Conservation (phyloP, 345 rosid species). For the Sonneratia alba region DNA sequence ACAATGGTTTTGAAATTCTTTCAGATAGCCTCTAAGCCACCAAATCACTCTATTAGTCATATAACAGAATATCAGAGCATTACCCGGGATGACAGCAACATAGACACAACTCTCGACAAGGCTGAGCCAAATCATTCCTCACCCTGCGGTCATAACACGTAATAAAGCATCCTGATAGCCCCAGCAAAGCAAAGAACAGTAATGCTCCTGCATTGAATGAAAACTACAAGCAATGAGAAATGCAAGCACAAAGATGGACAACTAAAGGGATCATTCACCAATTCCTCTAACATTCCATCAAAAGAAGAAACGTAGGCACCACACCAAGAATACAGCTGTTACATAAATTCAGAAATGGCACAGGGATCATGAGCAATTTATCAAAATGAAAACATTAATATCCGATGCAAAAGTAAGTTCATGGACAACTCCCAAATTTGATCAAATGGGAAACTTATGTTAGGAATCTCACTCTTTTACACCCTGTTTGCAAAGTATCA, state of each 20-base stretch:
- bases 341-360: neutral
- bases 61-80: conserved; percentile 4
- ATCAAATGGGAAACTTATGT: neutral
- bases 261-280: no score
- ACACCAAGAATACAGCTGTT: neutral
- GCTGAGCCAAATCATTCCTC: conserved; percentile 92
- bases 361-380: neutral
- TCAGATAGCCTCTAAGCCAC: neutral
- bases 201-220: conserved; percentile 59
- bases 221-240: neutral
- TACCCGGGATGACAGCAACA: conserved; percentile 99
- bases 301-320: no score
- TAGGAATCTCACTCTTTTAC: neutral
- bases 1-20: neutral
- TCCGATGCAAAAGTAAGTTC: neutral
- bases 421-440: no score
- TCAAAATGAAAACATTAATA: neutral
- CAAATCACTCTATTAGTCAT: neutral
- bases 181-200: conserved; percentile 91
- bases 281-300: no score
- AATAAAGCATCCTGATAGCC: conserved; percentile 95
- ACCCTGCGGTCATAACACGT: conserved; percentile 98
- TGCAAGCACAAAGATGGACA: neutral
- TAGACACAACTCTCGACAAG: conserved; percentile 94
- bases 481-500: neutral